Base-by-base conservation (phyloP, 805 yeast genomes). In the Nakazawaea ernobii region DNA sequence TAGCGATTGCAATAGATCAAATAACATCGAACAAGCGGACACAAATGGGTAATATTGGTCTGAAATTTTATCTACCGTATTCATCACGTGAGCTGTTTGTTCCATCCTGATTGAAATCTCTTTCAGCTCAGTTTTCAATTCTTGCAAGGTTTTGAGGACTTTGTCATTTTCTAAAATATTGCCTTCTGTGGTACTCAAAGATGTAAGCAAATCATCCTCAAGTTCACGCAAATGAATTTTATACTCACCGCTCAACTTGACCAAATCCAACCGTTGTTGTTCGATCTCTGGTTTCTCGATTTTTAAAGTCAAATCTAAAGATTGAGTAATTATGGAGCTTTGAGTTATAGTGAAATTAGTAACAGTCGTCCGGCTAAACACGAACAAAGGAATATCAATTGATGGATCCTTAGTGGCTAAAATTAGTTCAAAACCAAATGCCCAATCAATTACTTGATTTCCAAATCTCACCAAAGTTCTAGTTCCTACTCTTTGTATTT, bases 331-430 rank as follows among this genome's bases (percentile, higher is more conserved):
- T 43, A 91, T 64, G 40, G 83, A 81, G 40, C 80, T 76, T 37
- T 75, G 70, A 0, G 96, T 85, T n/a, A 86, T 67, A 0, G 90
- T 73, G 61, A 84, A 92, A 61, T 88, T 87, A 15, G 87, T 69
- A 9, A 81, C 57, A 3, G 82, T 68, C 9, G 86, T 76, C 48
- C 94, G 68, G 13, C 90, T 70, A 11, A 74, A 57, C n/a, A 89
- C 68, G 58, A 75, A 82, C 2, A 84, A 68, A 0, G 83, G 63
- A 1, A 84, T 55, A 0, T 35, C 43, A 1, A 73, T 62, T 2
- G 68, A 59, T 0, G 83, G 68, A 55, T 86, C 88, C 42, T 73
- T 75, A 0, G 96, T 76, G 52, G 79, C 74, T 35, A 92, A 60
- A 35, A 67, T 74, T 35, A 92, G 54, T 48, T 68, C 68, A 69